These are phyloP conservation scores for Podospora pseudopauciseta DNA, from an alignment of 495 filamentous ascomycete genomes.

Conservation along the genomic window DNA sequence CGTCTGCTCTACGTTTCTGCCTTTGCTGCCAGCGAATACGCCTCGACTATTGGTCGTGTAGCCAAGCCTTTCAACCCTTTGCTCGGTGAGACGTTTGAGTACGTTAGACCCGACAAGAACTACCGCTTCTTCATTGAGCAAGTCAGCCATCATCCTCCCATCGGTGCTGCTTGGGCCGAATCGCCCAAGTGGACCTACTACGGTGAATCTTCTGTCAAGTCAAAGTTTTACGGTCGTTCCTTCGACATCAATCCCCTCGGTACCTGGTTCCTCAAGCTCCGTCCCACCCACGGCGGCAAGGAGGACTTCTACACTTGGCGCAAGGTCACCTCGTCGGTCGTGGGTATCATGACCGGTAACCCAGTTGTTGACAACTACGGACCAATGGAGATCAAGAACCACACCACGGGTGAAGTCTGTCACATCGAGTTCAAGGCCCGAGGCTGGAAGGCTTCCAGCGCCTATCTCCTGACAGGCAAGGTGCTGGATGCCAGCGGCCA, in stretches of 20 bases:
- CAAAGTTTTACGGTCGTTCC: conserved; percentile 95
- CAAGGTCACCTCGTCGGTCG: conserved; percentile 95
- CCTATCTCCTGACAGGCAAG: conserved; percentile 82
- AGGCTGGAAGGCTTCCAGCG: conserved; percentile 89
- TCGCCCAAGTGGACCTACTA: conserved; percentile 95
- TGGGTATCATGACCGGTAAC: conserved; percentile 95
- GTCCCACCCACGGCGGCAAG: conserved; percentile 66
- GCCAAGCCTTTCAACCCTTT: conserved; percentile 98
- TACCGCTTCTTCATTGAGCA: conserved; percentile 99
- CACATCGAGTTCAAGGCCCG: conserved; percentile 92
- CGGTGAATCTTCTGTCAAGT: conserved; percentile 94
- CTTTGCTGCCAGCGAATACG: conserved; percentile 93
- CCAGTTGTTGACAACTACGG: conserved; percentile 99
- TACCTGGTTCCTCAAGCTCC: conserved; percentile 92
- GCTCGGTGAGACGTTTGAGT: conserved; percentile 95
- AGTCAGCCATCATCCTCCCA: conserved; percentile 95
- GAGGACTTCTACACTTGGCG: conserved; percentile 98
- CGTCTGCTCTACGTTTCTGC: conserved; percentile 94
- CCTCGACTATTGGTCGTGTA: conserved; percentile 92
- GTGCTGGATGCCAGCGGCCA: conserved; percentile 70
- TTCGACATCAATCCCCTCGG: conserved; percentile 96
- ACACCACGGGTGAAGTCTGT: conserved; percentile 87
- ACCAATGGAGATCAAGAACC: conserved; percentile 94
- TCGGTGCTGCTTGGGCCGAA: conserved; percentile 92
- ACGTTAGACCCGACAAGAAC: conserved; percentile 88